A percentile compares a stretch with the other conserved stretches of the same genome.
phyloP scores from a whole-genome alignment of 176 grass and related monocot species.

The Rhynchospora pubera region DNA sequence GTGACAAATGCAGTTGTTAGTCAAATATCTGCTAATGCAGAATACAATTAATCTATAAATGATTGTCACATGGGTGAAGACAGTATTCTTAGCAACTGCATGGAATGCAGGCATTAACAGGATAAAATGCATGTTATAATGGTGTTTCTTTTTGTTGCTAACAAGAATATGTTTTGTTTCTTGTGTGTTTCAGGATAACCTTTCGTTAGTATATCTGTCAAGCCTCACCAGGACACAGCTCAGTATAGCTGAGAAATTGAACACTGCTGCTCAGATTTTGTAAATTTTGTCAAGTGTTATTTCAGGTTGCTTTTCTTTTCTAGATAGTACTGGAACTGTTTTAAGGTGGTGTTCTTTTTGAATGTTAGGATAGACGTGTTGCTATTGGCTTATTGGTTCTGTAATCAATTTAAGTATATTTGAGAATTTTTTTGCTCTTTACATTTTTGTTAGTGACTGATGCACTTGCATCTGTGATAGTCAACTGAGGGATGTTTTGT shows the following conservation, averaged over 20 bases:
- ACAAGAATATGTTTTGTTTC: not conserved
- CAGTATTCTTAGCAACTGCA: not conserved
- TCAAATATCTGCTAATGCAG: not conserved
- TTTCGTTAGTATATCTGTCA: conserved; percentile 73
- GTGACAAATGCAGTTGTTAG: not conserved
- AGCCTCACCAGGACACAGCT: conserved; percentile 91
- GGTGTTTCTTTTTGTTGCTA: not conserved
- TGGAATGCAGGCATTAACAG: not conserved
- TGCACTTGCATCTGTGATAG: not conserved
- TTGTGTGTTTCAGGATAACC: conserved; percentile 51
- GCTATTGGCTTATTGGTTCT: not conserved
- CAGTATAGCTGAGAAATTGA: conserved; percentile 79
- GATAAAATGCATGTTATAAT: not conserved
- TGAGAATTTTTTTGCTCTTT: not conserved
- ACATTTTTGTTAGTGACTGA: not conserved
- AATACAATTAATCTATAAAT: not conserved
- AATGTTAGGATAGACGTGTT: conserved; percentile 4
- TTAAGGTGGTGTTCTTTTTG: conserved; percentile 8
- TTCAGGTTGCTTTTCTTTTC: conserved; percentile 8
- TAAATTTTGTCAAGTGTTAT: conserved; percentile 33
- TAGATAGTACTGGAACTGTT: conserved; percentile 15
- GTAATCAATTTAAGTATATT: not conserved
- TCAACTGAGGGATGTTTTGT: not conserved
- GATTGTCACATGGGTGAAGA: not conserved
- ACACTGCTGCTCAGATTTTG: conserved; percentile 77